These are phyloP conservation scores for Aristolochia contorta DNA, from an alignment of 164 flowering plant genomes.

Conservation along the genomic window DNA sequence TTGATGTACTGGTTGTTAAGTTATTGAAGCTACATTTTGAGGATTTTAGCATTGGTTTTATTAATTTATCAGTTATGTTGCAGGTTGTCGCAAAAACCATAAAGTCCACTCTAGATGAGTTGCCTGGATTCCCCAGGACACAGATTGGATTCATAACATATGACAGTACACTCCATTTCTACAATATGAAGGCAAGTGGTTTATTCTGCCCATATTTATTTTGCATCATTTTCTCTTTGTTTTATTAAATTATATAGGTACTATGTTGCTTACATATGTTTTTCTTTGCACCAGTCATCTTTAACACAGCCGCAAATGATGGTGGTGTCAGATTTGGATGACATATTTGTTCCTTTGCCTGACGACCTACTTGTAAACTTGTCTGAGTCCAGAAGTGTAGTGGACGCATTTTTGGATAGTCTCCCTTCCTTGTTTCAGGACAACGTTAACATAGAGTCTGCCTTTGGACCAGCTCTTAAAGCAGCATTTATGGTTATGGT, in stretches of 20 bases:
- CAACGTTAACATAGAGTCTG: slow-evolving; percentile 82
- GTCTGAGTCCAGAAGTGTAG: slow-evolving; percentile 86
- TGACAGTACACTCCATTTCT: slow-evolving; percentile 94
- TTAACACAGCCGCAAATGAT: slow-evolving; percentile 96
- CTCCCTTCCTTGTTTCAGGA: slow-evolving; percentile 91
- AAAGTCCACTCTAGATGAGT: slow-evolving; percentile 69
- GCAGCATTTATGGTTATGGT: slow-evolving; percentile 95
- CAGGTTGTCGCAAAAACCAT: slow-evolving; percentile 91
- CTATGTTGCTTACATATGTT: slow-evolving; percentile 13
- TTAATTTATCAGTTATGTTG: slow-evolving; percentile 3
- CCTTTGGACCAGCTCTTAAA: slow-evolving; percentile 95
- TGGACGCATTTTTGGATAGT: slow-evolving; percentile 89
- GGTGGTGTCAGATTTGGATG: slow-evolving; percentile 96
- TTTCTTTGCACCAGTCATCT: slow-evolving; percentile 59
- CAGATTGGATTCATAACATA: slow-evolving; percentile 94
- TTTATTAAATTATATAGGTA: background rate
- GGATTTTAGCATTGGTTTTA: background rate
- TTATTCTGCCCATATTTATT: slow-evolving; percentile 3
- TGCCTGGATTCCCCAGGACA: slow-evolving; percentile 90
- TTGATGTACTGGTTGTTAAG: background rate
- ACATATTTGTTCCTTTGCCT: slow-evolving; percentile 86
- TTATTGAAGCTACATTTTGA: background rate
- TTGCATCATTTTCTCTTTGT: background rate
- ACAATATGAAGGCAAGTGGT: slow-evolving; percentile 81
- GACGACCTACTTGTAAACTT: slow-evolving; percentile 97